Evolutionary conservation across 2,329 filamentous ascomycete species (phyloP).

Genomic region (Rhynchosporium graminicola): DNA sequence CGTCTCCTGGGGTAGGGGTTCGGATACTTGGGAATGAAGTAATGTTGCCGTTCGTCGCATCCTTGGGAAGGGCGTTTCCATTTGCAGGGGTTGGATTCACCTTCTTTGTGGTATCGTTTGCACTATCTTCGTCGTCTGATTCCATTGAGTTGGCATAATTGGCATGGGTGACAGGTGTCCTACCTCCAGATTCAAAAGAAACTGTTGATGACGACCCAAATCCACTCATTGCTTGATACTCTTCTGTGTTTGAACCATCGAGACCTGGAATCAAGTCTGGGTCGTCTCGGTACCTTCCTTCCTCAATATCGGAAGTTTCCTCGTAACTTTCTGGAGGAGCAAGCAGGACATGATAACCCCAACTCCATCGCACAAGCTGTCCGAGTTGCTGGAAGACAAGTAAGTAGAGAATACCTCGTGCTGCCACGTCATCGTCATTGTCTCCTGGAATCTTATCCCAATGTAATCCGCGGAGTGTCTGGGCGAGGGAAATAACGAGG

Average conservation of each 20-base stretch:
- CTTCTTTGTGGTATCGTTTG: slow-evolving; percentile 32
- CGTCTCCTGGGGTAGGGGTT: slow-evolving; percentile 34
- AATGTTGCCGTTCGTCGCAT: slow-evolving; percentile 51
- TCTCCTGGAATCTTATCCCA: slow-evolving; percentile 91
- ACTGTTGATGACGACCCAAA: slow-evolving; percentile 26
- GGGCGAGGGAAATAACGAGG: slow-evolving; percentile 87
- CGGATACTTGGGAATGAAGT: slow-evolving; percentile 62
- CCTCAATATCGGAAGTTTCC: slow-evolving; percentile 36
- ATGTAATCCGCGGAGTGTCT: slow-evolving; percentile 87
- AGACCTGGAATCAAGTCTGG: slow-evolving; percentile 51
- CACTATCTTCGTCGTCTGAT: slow-evolving; percentile 45
- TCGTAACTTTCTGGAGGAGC: slow-evolving; percentile 76
- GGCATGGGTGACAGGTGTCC: slow-evolving; percentile 38
- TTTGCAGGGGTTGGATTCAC: slow-evolving; percentile 31
- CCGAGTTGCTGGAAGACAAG: slow-evolving; percentile 97
- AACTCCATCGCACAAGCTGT: slow-evolving; percentile 94
- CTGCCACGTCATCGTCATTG: slow-evolving; percentile 92
- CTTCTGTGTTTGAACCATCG: slow-evolving; percentile 47
- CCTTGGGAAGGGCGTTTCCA: slow-evolving; percentile 28
- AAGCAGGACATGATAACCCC: slow-evolving; percentile 95
- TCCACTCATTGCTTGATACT: slow-evolving; percentile 38
- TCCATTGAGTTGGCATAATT: slow-evolving; percentile 43
- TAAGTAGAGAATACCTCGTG: slow-evolving; percentile 90
- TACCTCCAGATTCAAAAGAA: slow-evolving; percentile 40
- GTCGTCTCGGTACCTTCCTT: slow-evolving; percentile 60